A percentile compares a stretch with the other conserved stretches of the same genome.
These are phyloP conservation scores for Ophiostoma sp. DNA, from an alignment of 2,329 filamentous ascomycete species.

Conservation along the genomic window DNA sequence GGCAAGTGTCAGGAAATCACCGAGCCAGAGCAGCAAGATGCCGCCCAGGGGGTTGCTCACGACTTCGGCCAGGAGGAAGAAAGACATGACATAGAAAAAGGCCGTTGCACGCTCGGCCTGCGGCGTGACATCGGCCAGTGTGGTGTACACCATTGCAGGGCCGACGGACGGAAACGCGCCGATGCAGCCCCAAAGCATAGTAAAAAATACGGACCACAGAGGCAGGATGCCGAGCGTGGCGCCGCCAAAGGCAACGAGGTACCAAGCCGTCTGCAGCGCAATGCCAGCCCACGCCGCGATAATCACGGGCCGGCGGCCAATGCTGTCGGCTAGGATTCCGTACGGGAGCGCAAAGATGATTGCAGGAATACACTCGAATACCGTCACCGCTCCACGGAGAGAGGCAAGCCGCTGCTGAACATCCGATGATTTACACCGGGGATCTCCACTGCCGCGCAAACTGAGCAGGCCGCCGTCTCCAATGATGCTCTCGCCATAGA, in stretches of 20 bases:
- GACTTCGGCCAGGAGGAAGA: conserved; percentile 38
- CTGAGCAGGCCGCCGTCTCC: conserved; percentile 31
- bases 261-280: conserved; percentile 28
- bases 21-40: conserved; percentile 36
- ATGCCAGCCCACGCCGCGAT: conserved; percentile 32
- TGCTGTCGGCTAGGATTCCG: conserved; percentile 44
- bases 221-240: conserved; percentile 38
- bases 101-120: conserved; percentile 36
- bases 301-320: conserved; percentile 41
- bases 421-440: conserved; percentile 44
- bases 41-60: conserved; percentile 40
- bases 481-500: conserved; percentile 39
- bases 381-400: conserved; percentile 44
- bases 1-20: conserved; percentile 40
- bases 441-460: conserved; percentile 34
- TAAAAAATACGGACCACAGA: conserved; percentile 38
- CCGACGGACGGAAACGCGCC: conserved; percentile 40
- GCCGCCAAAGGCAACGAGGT: conserved; percentile 26
- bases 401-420: conserved; percentile 51
- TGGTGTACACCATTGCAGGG: conserved; percentile 43
- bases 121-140: conserved; percentile 42
- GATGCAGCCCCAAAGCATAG: conserved; percentile 36
- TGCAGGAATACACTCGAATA: conserved; percentile 43
- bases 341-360: conserved; percentile 44
- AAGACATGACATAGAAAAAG: conserved; percentile 40